Percentiles rank a stretch among this genome's conserved stretches.
These are phyloP conservation scores for Thymus mandschuricus DNA, from an alignment of 257 asterid species.

Conservation along the genomic window DNA sequence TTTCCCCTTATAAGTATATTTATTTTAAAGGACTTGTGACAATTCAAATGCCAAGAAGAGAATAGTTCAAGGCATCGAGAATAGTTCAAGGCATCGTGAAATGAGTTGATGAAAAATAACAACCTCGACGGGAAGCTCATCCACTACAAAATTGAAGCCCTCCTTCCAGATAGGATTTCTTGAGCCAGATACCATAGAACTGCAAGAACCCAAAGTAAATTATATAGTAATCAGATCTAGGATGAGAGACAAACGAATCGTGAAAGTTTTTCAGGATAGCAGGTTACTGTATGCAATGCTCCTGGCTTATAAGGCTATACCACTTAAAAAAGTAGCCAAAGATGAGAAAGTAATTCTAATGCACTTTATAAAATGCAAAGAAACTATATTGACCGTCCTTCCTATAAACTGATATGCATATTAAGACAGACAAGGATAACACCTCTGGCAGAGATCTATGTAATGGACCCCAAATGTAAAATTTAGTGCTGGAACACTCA, in stretches of 20 bases:
- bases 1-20: neutral
- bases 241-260: conserved; percentile 15
- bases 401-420: neutral
- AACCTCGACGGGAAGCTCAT: conserved; percentile 89
- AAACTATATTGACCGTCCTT: neutral
- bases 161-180: conserved; percentile 99
- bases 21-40: neutral
- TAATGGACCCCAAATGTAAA: conserved; percentile 1
- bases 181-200: conserved; percentile 98
- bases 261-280: conserved; percentile 5
- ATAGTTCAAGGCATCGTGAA: conserved; percentile 20
- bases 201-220: conserved; percentile 40
- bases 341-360: conserved; percentile 5
- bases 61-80: conserved; percentile 18
- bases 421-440: conserved; percentile 3
- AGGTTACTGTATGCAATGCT: neutral
- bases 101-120: conserved; percentile 45
- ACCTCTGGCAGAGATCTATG: conserved; percentile 2
- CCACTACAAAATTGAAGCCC: conserved; percentile 85
- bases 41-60: neutral
- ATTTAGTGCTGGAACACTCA: conserved; percentile 9
- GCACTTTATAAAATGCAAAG: neutral
- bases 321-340: conserved; percentile 15
- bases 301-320: conserved; percentile 15
- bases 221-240: neutral